Percentiles rank a stretch among this genome's conserved stretches.
phyloP scores from a whole-genome alignment of 495 filamentous ascomycete species.

The Apodospora peruviana region DNA sequence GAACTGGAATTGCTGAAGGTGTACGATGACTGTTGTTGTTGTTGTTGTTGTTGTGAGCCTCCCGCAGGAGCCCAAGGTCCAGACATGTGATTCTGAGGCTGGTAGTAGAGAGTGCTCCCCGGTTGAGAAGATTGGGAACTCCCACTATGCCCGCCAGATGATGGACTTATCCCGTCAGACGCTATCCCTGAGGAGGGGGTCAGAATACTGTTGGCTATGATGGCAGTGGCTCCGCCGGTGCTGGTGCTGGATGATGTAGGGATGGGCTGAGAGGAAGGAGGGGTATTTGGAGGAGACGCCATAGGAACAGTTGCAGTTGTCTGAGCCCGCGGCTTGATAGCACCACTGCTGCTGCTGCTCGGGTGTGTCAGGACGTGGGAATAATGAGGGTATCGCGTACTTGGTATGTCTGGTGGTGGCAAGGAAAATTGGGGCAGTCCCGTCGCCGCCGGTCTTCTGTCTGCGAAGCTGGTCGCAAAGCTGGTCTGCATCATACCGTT shows the following conservation, averaged over 20 bases:
- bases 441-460: conserved; percentile 55
- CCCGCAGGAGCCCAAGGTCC: conserved; percentile 50
- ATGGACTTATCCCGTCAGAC: conserved; percentile 58
- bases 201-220: conserved; percentile 47
- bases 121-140: conserved; percentile 45
- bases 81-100: conserved; percentile 42
- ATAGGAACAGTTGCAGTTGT: conserved; percentile 6
- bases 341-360: conserved; percentile 8
- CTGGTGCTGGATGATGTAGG: conserved; percentile 51
- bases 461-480: conserved; percentile 23
- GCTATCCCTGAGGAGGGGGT: conserved; percentile 33
- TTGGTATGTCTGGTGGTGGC: conserved; percentile 43
- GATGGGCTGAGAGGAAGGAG: conserved; percentile 43
- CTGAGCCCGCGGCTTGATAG: background rate
- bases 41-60: too few species aligned
- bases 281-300: conserved; percentile 15
- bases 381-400: conserved; percentile 33
- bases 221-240: conserved; percentile 44
- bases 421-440: conserved; percentile 51
- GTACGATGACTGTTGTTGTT: conserved; percentile 39
- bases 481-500: background rate
- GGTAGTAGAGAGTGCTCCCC: conserved; percentile 26
- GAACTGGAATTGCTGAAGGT: conserved; percentile 50
- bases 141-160: conserved; percentile 51
- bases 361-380: conserved; percentile 12